These are phyloP conservation scores for Salix udensis DNA, from an alignment of 345 rosid species.

Conservation along the genomic window DNA sequence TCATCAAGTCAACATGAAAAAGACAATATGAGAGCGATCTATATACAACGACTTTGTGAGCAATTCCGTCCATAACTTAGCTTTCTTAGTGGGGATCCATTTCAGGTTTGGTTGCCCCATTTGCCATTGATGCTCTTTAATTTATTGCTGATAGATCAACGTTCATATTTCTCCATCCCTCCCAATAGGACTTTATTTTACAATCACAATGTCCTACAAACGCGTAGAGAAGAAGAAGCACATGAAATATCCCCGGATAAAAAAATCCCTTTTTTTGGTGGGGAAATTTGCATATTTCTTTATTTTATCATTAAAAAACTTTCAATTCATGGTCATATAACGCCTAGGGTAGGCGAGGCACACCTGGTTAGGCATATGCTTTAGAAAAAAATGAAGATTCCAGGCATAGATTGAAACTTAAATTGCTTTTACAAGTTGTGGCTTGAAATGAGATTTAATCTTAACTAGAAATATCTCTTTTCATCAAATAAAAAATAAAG, in stretches of 20 bases:
- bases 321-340: no score
- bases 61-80: neutral
- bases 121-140: neutral
- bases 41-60: neutral
- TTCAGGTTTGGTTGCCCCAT: neutral
- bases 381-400: conserved; percentile 6
- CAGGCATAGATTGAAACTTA: neutral
- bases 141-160: neutral
- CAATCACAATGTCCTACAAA: neutral
- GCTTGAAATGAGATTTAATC: no score
- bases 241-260: no score
- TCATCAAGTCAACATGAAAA: neutral
- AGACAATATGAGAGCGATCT: neutral
- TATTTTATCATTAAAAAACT: no score
- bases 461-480: no score
- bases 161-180: neutral
- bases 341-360: no score
- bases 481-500: no score
- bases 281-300: no score
- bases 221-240: no score
- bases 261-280: rapidly evolving
- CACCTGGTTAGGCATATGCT: conserved; percentile 9
- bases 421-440: no score
- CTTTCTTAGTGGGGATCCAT: neutral
- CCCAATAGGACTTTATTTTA: neutral